phyloP scores from a whole-genome alignment of 441 rosid species.

The Aleurites moluccanus region DNA sequence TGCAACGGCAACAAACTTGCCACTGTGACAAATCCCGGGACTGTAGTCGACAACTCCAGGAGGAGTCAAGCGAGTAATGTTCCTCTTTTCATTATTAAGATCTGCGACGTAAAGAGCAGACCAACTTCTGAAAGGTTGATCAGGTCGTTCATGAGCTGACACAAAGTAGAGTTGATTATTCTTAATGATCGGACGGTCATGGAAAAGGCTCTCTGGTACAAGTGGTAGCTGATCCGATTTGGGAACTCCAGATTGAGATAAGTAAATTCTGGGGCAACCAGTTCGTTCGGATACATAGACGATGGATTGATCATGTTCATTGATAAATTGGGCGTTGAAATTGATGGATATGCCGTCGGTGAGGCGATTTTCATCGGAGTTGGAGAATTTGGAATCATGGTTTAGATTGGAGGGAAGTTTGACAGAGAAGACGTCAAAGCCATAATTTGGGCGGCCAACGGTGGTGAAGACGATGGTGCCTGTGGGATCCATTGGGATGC shows the following conservation, averaged over 20 bases:
- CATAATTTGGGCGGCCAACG: constrained; percentile 63
- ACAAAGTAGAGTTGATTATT: constrained; percentile 53
- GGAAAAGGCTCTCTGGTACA: constrained; percentile 56
- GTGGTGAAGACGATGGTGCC: constrained; percentile 72
- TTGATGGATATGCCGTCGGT: constrained; percentile 73
- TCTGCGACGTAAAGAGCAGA: constrained; percentile 52
- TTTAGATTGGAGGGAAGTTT: constrained; percentile 24
- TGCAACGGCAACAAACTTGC: constrained; percentile 61
- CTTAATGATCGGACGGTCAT: constrained; percentile 62
- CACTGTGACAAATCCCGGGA: constrained; percentile 58
- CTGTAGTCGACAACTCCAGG: constrained; percentile 57
- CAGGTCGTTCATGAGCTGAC: constrained; percentile 71
- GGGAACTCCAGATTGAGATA: constrained; percentile 34
- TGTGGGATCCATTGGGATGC: constrained; percentile 38
- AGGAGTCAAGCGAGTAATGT: constrained; percentile 54
- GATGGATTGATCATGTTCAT: constrained; percentile 29
- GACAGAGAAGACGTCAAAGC: constrained; percentile 76
- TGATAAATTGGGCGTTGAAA: constrained; percentile 66
- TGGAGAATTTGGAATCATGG: constrained; percentile 17
- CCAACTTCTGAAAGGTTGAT: constrained; percentile 57
- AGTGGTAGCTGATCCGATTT: constrained; percentile 44
- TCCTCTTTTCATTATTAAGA: constrained; percentile 18
- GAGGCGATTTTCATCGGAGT: constrained; percentile 45
- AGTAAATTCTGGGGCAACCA: constrained; percentile 52
- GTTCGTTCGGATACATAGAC: constrained; percentile 72